Conservation (phyloP, 2,329 filamentous ascomycete genomes). For the Xylaria arbuscula region DNA sequence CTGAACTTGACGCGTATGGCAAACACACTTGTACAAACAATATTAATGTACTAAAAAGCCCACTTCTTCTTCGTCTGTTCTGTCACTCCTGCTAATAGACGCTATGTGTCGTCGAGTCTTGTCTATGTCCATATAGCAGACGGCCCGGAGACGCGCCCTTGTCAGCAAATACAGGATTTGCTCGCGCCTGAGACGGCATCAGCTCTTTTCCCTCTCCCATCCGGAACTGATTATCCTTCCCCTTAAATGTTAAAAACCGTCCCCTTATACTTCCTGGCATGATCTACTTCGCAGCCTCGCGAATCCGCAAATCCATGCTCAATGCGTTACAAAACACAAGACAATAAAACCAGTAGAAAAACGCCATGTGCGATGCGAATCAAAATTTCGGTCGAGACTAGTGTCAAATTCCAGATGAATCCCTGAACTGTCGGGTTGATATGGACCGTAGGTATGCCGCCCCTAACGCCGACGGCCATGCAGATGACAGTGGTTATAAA, state of each 20-base stretch:
- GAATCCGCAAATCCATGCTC: slow-evolving; percentile 26
- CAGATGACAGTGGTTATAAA: slow-evolving; percentile 40
- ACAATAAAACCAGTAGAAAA: slow-evolving; percentile 25
- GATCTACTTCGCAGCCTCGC: slow-evolving; percentile 24
- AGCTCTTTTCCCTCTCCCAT: neutral
- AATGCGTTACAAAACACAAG: slow-evolving; percentile 30
- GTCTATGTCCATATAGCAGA: neutral
- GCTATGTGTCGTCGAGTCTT: neutral
- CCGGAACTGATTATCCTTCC: no score
- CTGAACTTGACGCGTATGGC: no score
- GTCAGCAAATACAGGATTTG: neutral
- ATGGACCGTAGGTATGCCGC: slow-evolving; percentile 45
- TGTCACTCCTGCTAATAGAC: neutral
- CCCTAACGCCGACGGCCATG: slow-evolving; percentile 47
- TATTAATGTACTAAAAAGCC: slow-evolving; percentile 3
- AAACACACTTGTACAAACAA: no score
- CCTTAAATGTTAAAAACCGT: no score
- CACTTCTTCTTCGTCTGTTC: slow-evolving; percentile 18
- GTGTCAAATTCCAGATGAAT: slow-evolving; percentile 35
- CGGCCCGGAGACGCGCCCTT: neutral
- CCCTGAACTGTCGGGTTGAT: slow-evolving; percentile 41
- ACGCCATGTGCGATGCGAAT: slow-evolving; percentile 43
- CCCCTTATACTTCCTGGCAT: slow-evolving; percentile 10
- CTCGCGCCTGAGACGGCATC: neutral
- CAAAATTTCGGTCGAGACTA: slow-evolving; percentile 27